Evolutionary conservation across 352 stramenopile genomes (phyloP), one percentile per base, ranked within the genome.

Genomic region (Pythium volutum): DNA sequence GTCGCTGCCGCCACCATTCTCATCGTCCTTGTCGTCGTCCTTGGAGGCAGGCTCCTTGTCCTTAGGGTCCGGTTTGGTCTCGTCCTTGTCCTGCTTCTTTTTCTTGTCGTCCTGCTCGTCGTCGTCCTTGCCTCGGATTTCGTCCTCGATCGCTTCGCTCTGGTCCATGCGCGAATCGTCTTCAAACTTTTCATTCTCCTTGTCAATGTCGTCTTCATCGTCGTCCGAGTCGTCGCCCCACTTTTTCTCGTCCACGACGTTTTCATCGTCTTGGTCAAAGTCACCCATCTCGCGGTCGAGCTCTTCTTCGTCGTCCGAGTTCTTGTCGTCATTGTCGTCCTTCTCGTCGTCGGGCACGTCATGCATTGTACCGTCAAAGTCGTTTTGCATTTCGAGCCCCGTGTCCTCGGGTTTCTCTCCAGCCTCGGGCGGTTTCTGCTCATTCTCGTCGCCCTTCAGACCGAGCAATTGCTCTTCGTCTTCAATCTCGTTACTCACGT

Each of bases 401-500:
- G 97, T 98, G 52, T 99, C 95, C 38, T 98, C 87, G 0, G 79
- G 75, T 27, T 74, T 70, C 46, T 74, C 57, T 11, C 76, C 66
- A 0, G 56, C 38, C 43, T 97, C 75, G 2, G 60, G 60, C 2
- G 60, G 60, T 57, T 74, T 69, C 33, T 99, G 69, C 23, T 98
- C 83, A 51, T 95, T 79, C 55, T 88, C 66, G 53, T 97, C 95
- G 48, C 87, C 88, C 76, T 99, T 97, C 18, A 99, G 75, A 5
- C 98, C 98, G 2, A 99, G 76, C n/a, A 99, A 75, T 75, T 99
- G 98, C 43, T 99, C 98, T 78, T 99, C 98, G 61, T 99, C 98
- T 64, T 99, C 97, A 33, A 99, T 98, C 71, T 99, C 88, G 62
- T 99, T 89, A 20, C 93, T 99, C 23, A 99, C 97, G 75, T 99